A percentile compares a stretch with the other conserved stretches of the same genome.
Conservation (phyloP, 176 grass and related monocot species). For the Phragmites australis region DNA sequence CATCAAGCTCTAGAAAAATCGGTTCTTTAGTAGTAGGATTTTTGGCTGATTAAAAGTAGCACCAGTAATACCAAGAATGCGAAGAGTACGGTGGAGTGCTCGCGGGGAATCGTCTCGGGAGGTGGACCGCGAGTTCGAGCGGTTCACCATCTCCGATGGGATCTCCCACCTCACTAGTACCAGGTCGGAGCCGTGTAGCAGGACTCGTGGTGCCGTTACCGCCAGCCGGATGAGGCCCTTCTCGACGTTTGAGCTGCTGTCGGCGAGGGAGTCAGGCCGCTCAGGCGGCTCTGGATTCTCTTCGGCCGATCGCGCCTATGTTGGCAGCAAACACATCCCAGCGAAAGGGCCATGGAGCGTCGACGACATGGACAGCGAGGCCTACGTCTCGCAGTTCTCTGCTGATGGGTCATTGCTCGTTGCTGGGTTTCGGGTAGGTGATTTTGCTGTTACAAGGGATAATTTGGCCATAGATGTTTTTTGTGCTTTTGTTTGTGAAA, state of each 20-base stretch:
- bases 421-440: conserved; percentile 67
- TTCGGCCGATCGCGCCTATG: conserved; percentile 56
- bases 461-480: neutral
- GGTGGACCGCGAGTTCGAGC: conserved; percentile 16
- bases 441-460: neutral
- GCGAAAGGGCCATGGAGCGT: conserved; percentile 43
- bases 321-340: conserved; percentile 54
- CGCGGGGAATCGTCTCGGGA: conserved; percentile 36
- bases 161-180: conserved; percentile 60
- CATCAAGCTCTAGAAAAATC: neutral
- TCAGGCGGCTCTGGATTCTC: conserved; percentile 53
- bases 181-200: conserved; percentile 55
- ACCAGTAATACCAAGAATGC: conserved; percentile 21
- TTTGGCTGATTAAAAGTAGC: neutral
- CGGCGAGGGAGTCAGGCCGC: conserved; percentile 60
- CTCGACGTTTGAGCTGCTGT: conserved; percentile 56
- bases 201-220: neutral
- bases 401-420: conserved; percentile 75
- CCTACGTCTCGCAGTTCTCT: conserved; percentile 86
- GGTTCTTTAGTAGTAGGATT: neutral
- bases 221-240: conserved; percentile 19
- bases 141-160: conserved; percentile 58
- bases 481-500: neutral
- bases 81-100: conserved; percentile 13
- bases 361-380: conserved; percentile 70